Conservation (phyloP, 306 rosid genomes). For the Dryas octopetala region DNA sequence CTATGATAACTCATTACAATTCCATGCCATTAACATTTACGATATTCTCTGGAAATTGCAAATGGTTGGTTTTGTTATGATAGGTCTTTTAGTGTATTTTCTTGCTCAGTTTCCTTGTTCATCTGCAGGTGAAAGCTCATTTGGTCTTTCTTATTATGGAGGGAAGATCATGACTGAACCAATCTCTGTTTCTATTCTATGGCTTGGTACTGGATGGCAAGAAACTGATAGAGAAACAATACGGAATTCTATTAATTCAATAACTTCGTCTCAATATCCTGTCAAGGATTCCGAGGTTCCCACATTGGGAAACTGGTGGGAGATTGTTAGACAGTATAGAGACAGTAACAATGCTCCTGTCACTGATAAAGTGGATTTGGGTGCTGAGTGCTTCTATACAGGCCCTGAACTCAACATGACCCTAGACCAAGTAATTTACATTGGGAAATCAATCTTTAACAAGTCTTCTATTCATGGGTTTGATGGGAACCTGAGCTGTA, state of each 20-base stretch:
- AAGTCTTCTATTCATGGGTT: neutral
- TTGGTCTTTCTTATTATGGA: constrained; percentile 8
- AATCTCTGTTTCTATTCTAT: neutral
- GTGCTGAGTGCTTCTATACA: constrained; percentile 9
- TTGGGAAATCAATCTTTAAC: neutral
- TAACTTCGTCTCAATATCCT: neutral
- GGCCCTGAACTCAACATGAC: constrained; percentile 9
- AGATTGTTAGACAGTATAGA: neutral
- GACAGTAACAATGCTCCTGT: constrained; percentile 1
- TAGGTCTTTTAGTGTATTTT: neutral
- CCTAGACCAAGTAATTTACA: neutral
- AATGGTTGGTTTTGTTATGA: neutral
- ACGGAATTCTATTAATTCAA: neutral
- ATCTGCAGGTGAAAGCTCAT: neutral
- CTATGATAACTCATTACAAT: neutral
- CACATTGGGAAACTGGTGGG: constrained; percentile 14
- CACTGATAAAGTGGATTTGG: constrained; percentile 10
- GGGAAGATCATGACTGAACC: constrained; percentile 9
- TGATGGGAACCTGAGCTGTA: neutral
- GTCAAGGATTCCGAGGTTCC: constrained; percentile 1
- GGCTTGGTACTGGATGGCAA: constrained; percentile 6
- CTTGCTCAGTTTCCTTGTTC: neutral
- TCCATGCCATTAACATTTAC: neutral
- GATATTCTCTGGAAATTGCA: neutral
- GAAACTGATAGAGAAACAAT: neutral